Conservation (phyloP, 495 filamentous ascomycete species). For the Amorphotheca resinae region DNA sequence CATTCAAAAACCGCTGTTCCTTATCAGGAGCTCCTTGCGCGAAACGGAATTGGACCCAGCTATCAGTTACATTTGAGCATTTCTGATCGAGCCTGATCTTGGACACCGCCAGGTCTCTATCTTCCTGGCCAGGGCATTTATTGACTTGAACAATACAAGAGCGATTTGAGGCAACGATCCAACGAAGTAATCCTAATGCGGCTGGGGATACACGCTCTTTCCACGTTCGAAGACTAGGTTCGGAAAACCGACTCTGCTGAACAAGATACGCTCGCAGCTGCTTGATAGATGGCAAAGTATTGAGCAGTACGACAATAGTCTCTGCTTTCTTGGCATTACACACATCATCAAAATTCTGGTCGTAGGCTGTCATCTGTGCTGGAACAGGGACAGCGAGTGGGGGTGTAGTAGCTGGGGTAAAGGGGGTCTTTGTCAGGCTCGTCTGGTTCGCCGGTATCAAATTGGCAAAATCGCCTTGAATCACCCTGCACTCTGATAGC, state of each 20-base stretch:
- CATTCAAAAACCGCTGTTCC: constrained; percentile 63
- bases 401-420: constrained; percentile 12
- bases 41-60: constrained; percentile 72
- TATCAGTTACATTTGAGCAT: constrained; percentile 47
- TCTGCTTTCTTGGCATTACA: constrained; percentile 32
- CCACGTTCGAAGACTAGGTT: constrained; percentile 46
- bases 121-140: constrained; percentile 24
- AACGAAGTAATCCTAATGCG: constrained; percentile 58
- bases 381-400: constrained; percentile 1
- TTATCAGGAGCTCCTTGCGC: constrained; percentile 86
- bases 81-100: constrained; percentile 27
- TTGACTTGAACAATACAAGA: constrained; percentile 73
- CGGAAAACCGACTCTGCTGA: constrained; percentile 21
- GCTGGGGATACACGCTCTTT: constrained; percentile 48
- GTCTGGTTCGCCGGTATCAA: background rate
- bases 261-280: constrained; percentile 51
- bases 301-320: constrained; percentile 46
- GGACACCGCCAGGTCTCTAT: constrained; percentile 8
- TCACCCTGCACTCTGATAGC: constrained; percentile 3
- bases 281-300: constrained; percentile 53
- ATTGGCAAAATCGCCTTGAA: background rate
- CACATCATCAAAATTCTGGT: constrained; percentile 37
- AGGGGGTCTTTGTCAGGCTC: background rate
- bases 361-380: constrained; percentile 30
- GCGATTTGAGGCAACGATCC: constrained; percentile 86